Conservation (phyloP, 306 rosid species). For the Trifolium dubium region DNA sequence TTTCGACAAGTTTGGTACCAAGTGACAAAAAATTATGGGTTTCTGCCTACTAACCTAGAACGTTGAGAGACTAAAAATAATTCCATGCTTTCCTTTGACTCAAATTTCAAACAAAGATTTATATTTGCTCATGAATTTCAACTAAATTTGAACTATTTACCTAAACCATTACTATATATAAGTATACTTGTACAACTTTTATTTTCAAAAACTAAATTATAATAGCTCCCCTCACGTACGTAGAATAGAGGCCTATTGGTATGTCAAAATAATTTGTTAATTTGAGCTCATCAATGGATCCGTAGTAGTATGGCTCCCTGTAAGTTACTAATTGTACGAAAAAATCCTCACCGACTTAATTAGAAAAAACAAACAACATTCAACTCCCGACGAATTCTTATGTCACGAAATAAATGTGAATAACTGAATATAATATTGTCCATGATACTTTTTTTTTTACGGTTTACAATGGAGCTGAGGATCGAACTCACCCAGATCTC, state of each 20-base stretch:
- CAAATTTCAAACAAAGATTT: background rate
- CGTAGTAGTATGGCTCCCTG: background rate
- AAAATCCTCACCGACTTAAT: background rate
- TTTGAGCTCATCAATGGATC: too few relatives aligned
- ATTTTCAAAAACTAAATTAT: too few relatives aligned
- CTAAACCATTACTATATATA: background rate
- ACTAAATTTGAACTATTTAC: background rate
- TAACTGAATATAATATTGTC: background rate
- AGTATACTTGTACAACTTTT: too few relatives aligned
- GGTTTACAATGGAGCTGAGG: too few relatives aligned
- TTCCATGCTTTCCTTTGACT: background rate
- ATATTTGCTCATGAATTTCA: background rate
- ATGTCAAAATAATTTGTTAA: too few relatives aligned
- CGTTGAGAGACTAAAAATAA: background rate
- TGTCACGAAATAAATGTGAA: background rate
- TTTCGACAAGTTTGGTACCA: conserved; percentile 37
- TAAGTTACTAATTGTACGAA: background rate
- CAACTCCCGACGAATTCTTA: background rate
- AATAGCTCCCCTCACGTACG: too few relatives aligned
- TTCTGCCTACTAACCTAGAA: conserved; percentile 3
- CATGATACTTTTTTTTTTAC: background rate
- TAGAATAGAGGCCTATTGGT: too few relatives aligned
- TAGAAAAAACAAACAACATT: conserved; percentile 16
- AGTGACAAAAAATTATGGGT: background rate
- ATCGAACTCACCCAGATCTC: too few relatives aligned